A percentile compares a stretch with the other conserved stretches of the same genome.
phyloP scores from a whole-genome alignment of 192 early-diverging fungal genomes.

The Coemansia furcata region DNA sequence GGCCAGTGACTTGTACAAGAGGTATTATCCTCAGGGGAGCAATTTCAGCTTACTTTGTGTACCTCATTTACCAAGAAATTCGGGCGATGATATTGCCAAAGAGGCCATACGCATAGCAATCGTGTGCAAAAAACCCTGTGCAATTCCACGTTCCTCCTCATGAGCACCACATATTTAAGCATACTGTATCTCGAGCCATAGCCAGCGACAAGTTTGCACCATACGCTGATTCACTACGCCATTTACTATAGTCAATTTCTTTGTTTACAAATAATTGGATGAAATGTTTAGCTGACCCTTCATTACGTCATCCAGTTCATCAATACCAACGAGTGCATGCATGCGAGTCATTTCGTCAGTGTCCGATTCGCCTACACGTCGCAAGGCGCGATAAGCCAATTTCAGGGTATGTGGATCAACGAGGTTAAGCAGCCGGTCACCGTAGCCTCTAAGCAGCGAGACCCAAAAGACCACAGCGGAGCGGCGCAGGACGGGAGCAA shows the following conservation, averaged over 20 bases:
- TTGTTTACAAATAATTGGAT: not conserved
- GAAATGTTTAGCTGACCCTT: constrained; percentile 14
- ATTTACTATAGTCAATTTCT: not conserved
- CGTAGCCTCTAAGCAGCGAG: constrained; percentile 70
- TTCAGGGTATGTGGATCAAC: constrained; percentile 61
- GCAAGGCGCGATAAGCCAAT: constrained; percentile 57
- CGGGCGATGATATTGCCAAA: not conserved
- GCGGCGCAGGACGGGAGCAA: constrained; percentile 61
- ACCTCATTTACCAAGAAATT: not conserved
- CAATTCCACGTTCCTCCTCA: not conserved
- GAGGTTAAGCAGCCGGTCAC: constrained; percentile 51
- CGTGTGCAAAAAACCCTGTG: not conserved
- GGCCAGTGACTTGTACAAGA: not conserved
- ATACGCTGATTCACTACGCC: not conserved
- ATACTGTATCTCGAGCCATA: not conserved
- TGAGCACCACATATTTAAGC: not conserved
- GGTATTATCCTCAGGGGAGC: not conserved
- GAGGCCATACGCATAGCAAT: not conserved
- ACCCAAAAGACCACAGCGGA: constrained; percentile 70
- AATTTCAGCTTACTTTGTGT: not conserved
- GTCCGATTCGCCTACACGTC: constrained; percentile 65
- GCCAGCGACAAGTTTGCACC: not conserved
- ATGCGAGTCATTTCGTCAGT: constrained; percentile 67
- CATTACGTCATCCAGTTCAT: constrained; percentile 65
- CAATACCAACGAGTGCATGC: constrained; percentile 69